Evolutionary conservation across 352 stramenopile genomes (phyloP).

Genomic region (Chrysophaeum taylorii): DNA sequence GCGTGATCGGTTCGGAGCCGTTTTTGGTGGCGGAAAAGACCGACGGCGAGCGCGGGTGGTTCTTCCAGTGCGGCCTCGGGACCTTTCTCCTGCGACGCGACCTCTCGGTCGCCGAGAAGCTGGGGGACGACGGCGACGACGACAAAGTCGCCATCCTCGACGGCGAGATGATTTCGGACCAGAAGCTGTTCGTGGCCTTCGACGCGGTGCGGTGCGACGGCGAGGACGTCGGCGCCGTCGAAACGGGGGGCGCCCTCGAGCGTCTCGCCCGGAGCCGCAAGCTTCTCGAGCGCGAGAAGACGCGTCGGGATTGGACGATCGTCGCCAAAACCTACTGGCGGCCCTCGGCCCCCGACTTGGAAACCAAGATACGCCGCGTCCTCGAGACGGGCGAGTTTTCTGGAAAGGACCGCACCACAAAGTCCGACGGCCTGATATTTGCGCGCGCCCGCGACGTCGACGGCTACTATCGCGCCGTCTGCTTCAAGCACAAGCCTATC

Average conservation of each 20-base stretch:
- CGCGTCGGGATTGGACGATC: not conserved
- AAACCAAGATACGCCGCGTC: not conserved
- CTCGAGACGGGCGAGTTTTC: not conserved
- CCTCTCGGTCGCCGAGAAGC: constrained; percentile 4
- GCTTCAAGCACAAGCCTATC: not conserved
- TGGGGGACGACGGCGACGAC: not conserved
- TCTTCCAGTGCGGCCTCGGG: not conserved
- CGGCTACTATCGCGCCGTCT: constrained; percentile 2
- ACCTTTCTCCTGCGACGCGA: constrained; percentile 16
- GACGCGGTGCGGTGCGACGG: constrained; percentile 17
- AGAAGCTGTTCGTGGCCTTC: constrained; percentile 22
- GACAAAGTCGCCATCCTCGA: constrained; percentile 14
- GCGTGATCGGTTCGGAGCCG: not conserved
- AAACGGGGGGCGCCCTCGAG: constrained; percentile 11
- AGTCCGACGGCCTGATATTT: constrained; percentile 25
- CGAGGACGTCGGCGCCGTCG: constrained; percentile 22
- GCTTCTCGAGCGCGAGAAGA: not conserved
- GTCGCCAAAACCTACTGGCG: constrained; percentile 17
- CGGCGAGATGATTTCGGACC: constrained; percentile 19
- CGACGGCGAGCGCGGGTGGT: constrained; percentile 20
- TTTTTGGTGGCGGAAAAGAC: constrained; percentile 25
- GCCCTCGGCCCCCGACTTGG: not conserved
- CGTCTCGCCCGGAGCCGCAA: constrained; percentile 12
- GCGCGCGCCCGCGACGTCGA: constrained; percentile 2
- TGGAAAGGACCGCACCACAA: not conserved